Percentiles rank a stretch among this genome's conserved stretches.
These are phyloP conservation scores for Mycena latifolia DNA, from an alignment of 768 basidiomycete species.

Conservation along the genomic window DNA sequence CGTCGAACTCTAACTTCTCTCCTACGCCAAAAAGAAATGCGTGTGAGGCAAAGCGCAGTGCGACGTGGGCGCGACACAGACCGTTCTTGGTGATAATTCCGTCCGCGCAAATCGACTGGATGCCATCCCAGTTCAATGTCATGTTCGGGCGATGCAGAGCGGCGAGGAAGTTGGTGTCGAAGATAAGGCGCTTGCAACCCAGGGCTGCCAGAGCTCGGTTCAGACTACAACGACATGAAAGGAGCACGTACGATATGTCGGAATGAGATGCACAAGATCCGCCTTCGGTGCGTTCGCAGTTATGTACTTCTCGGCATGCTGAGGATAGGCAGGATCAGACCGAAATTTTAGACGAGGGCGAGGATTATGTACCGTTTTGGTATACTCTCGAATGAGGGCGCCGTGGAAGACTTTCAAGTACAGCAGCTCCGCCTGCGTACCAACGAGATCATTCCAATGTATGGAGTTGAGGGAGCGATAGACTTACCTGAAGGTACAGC, in stretches of 20 bases:
- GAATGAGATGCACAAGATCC: conserved; percentile 59
- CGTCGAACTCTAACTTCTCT: conserved; percentile 49
- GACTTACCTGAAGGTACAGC: conserved; percentile 33
- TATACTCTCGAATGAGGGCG: neutral
- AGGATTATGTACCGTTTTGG: neutral
- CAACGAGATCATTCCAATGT: neutral
- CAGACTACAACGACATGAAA: too few species aligned
- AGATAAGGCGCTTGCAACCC: conserved; percentile 76
- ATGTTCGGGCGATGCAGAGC: conserved; percentile 67
- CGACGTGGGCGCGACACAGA: conserved; percentile 6
- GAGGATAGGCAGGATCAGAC: neutral
- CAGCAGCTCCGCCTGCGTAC: conserved; percentile 21
- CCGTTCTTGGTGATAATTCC: conserved; percentile 62
- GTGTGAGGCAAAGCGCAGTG: too few species aligned
- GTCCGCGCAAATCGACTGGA: conserved; percentile 61
- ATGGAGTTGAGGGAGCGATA: neutral
- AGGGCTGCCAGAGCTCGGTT: too few species aligned
- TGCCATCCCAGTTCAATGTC: conserved; percentile 59
- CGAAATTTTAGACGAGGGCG: neutral
- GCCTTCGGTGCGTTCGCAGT: conserved; percentile 54
- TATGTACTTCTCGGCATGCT: conserved; percentile 51
- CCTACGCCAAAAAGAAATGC: conserved; percentile 36
- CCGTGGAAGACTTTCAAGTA: conserved; percentile 27
- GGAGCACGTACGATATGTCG: conserved; percentile 60
- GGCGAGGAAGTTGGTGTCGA: conserved; percentile 69